Evolutionary conservation across 306 rosid genomes (phyloP).

Genomic region (Citrullus amarus): DNA sequence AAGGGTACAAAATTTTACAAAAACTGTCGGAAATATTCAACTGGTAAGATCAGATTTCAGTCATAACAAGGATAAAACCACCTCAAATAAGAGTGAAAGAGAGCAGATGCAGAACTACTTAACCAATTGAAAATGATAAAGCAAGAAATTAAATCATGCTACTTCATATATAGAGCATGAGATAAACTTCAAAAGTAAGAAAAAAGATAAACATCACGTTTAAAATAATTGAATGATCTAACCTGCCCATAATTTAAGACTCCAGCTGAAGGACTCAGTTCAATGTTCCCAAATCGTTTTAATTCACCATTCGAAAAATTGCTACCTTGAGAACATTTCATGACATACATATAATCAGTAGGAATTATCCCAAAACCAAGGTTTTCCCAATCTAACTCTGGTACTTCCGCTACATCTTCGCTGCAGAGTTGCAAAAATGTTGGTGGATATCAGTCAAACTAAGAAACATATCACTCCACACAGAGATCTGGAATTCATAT

Average conservation of each 20-base stretch:
- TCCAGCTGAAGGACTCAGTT: slow-evolving; percentile 80
- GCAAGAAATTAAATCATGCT: not conserved
- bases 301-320: slow-evolving; percentile 66
- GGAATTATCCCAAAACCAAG: slow-evolving; percentile 70
- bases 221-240: slow-evolving; percentile 8
- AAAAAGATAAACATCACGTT: not conserved
- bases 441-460: not conserved
- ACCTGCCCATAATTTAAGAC: slow-evolving; percentile 95
- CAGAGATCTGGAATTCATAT: not conserved
- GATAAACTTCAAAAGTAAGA: not conserved
- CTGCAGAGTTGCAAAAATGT: slow-evolving; percentile 1
- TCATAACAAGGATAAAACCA: not conserved
- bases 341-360: slow-evolving; percentile 80
- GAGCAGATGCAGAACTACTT: not conserved
- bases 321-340: slow-evolving; percentile 59
- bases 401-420: slow-evolving; percentile 38
- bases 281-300: slow-evolving; percentile 80
- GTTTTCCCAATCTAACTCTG: slow-evolving; percentile 75
- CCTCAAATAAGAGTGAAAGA: not conserved
- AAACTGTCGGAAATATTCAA: not conserved
- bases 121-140: not conserved
- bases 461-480: not conserved
- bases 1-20: not conserved
- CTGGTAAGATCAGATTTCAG: not conserved
- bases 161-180: not conserved